Base-by-base conservation (phyloP, 2,329 filamentous ascomycete species). In the Diaporthe sp. region DNA sequence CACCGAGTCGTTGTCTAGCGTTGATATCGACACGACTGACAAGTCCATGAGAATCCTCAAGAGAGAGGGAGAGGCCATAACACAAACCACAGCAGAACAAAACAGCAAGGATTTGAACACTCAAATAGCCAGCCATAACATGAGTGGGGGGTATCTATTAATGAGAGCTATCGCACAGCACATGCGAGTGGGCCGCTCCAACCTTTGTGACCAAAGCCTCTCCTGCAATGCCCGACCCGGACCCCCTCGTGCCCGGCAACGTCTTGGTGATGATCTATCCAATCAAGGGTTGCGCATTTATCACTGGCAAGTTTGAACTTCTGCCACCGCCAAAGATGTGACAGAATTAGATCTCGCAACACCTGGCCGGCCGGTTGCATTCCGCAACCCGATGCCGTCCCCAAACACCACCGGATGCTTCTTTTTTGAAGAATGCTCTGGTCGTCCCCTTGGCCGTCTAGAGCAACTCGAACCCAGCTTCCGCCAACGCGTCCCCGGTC, bases 381-480 rank as follows among this genome's bases (percentile, higher is more conserved):
- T 7, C 8, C 9, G 4, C n/a, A 53, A 28, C 25, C 25, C 9
- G 17, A 31, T 37, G 9, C 31, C 17, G 10, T 37, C 8, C 10
- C 8, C 31, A 57, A 34, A 13, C 25, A 4, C 51, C 53, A 31
- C 28, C 19, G 22, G 31, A 31, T 3, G 17, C 31, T 22, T 58
- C 31, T 3, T 37, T 19, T 7, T n/a, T 25, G 22, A 2, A 44
- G 6, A 28, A 42, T 8, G 8, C 22, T 4, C 13, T 9, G n/a
- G 3, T 10, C 13, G 28, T 28, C 3, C 17, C 58, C 12, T 7
- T 19, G 19, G 17, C 15, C 2, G 7, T 22, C 46, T 72, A 86
- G 5, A 88, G 46, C 31, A 86, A 76, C 34, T 84, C 84, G 79
- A 92, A 92, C 0, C 90, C 90, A 2, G 89, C 88, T 42, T 88